phyloP scores from a whole-genome alignment of 2,329 filamentous ascomycete species.

The Albophoma yamanashiensis region DNA sequence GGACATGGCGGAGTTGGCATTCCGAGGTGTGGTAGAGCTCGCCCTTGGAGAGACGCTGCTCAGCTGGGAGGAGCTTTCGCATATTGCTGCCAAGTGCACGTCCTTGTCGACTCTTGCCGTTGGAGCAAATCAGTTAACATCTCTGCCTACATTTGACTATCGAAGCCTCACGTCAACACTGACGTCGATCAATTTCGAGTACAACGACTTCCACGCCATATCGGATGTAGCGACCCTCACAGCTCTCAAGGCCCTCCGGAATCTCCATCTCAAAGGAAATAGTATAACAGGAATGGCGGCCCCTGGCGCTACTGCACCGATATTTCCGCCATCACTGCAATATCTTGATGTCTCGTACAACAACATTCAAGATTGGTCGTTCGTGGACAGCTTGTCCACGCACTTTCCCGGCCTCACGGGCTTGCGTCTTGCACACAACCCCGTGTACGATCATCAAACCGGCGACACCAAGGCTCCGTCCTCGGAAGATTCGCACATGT shows the following conservation, averaged over 20 bases:
- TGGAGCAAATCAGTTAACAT: conserved; percentile 46
- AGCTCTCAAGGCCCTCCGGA: conserved; percentile 39
- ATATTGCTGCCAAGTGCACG: conserved; percentile 41
- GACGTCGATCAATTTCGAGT: conserved; percentile 57
- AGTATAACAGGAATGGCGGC: conserved; percentile 40
- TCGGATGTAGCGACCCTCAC: conserved; percentile 45
- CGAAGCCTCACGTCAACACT: conserved; percentile 37
- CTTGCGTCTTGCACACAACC: conserved; percentile 77
- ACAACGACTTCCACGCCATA: conserved; percentile 55
- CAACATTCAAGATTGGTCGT: conserved; percentile 55
- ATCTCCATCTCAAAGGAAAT: conserved; percentile 68
- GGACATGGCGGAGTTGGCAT: conserved; percentile 23
- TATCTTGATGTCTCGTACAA: conserved; percentile 71
- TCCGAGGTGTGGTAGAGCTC: conserved; percentile 46
- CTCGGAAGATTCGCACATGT: conserved; percentile 79
- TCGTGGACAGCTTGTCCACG: conserved; percentile 57
- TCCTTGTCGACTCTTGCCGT: conserved; percentile 39
- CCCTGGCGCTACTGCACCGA: conserved; percentile 18
- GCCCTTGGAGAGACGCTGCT: conserved; percentile 58
- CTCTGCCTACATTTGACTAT: conserved; percentile 32
- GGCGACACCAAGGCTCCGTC: conserved; percentile 34
- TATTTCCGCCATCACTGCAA: conserved; percentile 43
- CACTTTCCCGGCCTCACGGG: conserved; percentile 64
- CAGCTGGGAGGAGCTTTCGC: conserved; percentile 52
- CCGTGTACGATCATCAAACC: conserved; percentile 55